Evolutionary conservation across 2,329 filamentous ascomycete genomes (phyloP).

Genomic region (Ceratocystis ficicola): DNA sequence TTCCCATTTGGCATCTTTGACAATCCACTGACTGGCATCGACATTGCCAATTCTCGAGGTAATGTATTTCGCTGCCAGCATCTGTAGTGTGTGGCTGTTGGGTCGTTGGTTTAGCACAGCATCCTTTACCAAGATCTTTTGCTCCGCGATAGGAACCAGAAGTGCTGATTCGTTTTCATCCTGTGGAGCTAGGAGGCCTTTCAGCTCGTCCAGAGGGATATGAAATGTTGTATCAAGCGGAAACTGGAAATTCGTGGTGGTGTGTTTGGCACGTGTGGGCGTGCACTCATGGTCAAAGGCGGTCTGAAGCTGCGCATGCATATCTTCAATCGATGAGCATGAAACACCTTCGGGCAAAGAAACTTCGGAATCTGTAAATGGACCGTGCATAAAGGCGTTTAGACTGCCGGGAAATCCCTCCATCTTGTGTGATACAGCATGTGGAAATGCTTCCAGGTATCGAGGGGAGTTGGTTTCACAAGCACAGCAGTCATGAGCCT

Average conservation of each 20-base stretch:
- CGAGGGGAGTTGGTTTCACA: background rate
- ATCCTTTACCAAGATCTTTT: constrained; percentile 36
- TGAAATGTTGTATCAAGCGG: constrained; percentile 35
- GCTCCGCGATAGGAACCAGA: constrained; percentile 26
- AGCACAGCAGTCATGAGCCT: background rate
- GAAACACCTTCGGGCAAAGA: background rate
- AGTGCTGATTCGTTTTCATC: constrained; percentile 28
- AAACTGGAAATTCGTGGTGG: constrained; percentile 38
- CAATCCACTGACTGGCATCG: constrained; percentile 40
- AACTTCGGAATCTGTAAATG: background rate
- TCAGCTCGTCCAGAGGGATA: constrained; percentile 31
- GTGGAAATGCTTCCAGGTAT: background rate
- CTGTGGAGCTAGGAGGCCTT: constrained; percentile 28
- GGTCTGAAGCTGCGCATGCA: constrained; percentile 36
- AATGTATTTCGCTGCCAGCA: constrained; percentile 39
- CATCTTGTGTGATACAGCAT: constrained; percentile 5
- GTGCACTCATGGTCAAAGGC: constrained; percentile 35
- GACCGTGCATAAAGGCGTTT: background rate
- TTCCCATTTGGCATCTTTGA: constrained; percentile 35
- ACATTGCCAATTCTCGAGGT: constrained; percentile 33
- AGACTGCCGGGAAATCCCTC: constrained; percentile 3
- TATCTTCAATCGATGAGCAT: constrained; percentile 34
- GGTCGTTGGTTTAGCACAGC: constrained; percentile 38
- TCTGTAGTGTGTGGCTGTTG: constrained; percentile 39
- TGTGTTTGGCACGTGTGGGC: constrained; percentile 39